These are phyloP conservation scores for Sicyos baderoa DNA, from an alignment of 306 rosid species.

Conservation along the genomic window DNA sequence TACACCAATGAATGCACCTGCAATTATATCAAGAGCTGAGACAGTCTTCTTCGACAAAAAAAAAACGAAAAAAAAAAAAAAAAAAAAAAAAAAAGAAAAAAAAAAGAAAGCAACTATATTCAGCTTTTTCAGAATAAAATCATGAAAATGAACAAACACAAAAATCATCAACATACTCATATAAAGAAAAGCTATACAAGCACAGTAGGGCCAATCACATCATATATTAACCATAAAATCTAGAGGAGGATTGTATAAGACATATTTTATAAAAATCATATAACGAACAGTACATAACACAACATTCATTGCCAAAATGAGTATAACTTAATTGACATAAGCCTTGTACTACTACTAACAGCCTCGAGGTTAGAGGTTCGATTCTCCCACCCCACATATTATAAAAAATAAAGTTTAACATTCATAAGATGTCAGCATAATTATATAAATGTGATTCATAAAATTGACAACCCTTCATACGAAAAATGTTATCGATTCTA, in stretches of 20 bases:
- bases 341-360: no score
- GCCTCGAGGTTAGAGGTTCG: no score
- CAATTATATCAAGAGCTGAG: constrained; percentile 20
- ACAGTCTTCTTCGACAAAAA: background rate
- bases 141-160: background rate
- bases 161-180: background rate
- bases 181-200: background rate
- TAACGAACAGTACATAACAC: background rate
- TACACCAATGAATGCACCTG: constrained; percentile 78
- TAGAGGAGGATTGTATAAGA: background rate
- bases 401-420: no score
- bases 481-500: background rate
- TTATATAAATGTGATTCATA: background rate
- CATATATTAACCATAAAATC: background rate
- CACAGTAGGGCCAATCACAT: background rate
- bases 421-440: background rate
- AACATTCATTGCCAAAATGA: background rate
- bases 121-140: background rate
- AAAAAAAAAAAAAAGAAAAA: no score
- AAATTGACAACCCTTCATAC: background rate
- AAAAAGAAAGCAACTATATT: background rate
- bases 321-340: no score
- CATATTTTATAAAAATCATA: background rate
- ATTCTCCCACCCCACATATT: no score
- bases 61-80: no score